Base-by-base conservation (phyloP, 176 grass and related monocot species). In the Aegilops bicornis region DNA sequence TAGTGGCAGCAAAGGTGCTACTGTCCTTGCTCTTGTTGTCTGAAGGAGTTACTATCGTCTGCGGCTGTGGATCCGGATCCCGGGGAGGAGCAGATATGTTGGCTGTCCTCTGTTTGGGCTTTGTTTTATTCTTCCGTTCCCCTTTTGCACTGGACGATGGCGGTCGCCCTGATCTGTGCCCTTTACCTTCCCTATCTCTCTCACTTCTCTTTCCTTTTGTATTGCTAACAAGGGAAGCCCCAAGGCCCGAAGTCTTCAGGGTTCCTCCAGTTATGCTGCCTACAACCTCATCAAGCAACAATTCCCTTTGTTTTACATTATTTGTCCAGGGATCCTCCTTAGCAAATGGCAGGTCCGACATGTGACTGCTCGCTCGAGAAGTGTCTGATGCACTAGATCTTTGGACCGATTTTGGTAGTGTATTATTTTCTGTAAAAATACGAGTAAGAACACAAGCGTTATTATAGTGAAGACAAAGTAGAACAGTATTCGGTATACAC, bases 181-280 rank as follows among this genome's bases (percentile, higher is more conserved):
- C 92, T 75, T 92, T 97, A 45, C 88, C 95, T 81, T 93, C 92
- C 61, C 86, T 77, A 10, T 97, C 95, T 81, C 95, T 95, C 77
- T 93, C 95, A 27, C 95, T 97, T 88, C 92, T 89, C 95, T 97
- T 97, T 58, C 91, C 89, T 91, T 97, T 97, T 7, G 82, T 64
- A 71, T 84, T 91, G 80, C 90, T 97, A 58, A 90, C 86, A 84
- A 94, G 89, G 64, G 90, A 52, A 84, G 79, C 84, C 68, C 87
- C 87, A 66, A 92, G 82, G 74, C 78, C 61, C 0, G 92, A 83
- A 13, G 87, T 24, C 79, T 82, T 89, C 50, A 89, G 42, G 10
- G 92, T 83, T 86, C 85, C 84, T 48, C 89, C 91, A 20, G 95
- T 90, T 77, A 92, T 91, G 90, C 91, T 95, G 58, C 87, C 92